Evolutionary conservation across 2,329 filamentous ascomycete genomes (phyloP), one percentile per base, ranked within the genome.

Genomic region (Xylariaceae sp.): DNA sequence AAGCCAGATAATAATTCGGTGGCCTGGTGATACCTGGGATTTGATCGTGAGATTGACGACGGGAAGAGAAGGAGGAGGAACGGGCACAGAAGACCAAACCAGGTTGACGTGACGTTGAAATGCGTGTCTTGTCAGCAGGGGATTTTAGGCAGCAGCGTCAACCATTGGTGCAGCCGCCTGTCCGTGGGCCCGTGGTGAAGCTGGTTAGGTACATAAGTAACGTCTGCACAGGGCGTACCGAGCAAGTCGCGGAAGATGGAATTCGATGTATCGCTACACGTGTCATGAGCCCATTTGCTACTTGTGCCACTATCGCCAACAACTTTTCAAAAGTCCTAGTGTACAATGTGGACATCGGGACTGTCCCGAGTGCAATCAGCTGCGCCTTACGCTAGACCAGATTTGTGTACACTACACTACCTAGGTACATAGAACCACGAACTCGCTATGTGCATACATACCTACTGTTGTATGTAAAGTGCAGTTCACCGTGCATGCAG

Each of bases 91-190:
- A 46, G 60, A 51, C 41, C 46, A 49, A n/a, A n/a, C n/a, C n/a
- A n/a, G n/a, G n/a, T n/a, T n/a, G n/a, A n/a, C n/a, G n/a, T n/a
- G 59, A 56, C 40, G 55, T 53, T 62, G 55, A 64, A 65, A 59
- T 64, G 59, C n/a, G n/a, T 60, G 61, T 61, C 56, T 58, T 5
- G 37, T 53, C 45, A 61, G 56, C 52, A 49, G 53, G 54, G 59
- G 57, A 54, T 51, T 67, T 66, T 67, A 67, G 65, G 65, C 65
- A 67, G 65, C 65, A 67, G 65, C 54, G 59, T 65, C 59, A 54
- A 56, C 13, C 47, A 61, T 61, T 64, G 63, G 63, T 49, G 57
- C 58, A 55, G 54, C 55, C 58, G 63, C 53, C 62, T 57, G 55
- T 54, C 26, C 26, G 45, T 49, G 32, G 48, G 42, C 47, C 46